Percentiles rank a stretch among this genome's conserved stretches.
Conservation (phyloP, 768 basidiomycete species). For the Chiua virens region DNA sequence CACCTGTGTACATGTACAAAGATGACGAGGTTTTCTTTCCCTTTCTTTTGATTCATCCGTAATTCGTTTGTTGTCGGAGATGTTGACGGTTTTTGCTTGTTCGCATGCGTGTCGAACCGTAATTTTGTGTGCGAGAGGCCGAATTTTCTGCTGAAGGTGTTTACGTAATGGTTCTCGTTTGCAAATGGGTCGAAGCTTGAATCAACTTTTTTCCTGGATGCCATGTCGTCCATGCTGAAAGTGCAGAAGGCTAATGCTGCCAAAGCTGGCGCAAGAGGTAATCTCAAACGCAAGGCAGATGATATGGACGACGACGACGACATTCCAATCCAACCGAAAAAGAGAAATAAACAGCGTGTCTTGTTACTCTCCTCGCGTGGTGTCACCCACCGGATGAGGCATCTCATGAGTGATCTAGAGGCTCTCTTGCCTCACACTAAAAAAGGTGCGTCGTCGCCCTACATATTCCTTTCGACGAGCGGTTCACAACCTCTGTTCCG, state of each 20-base stretch:
- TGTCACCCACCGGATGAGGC: conserved; percentile 94
- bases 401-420: conserved; percentile 94
- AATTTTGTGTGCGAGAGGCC: conserved; percentile 10
- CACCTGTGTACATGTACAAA: neutral
- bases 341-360: conserved; percentile 94
- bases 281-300: conserved; percentile 64
- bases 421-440: conserved; percentile 90
- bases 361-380: conserved; percentile 91
- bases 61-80: conserved; percentile 1
- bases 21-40: neutral
- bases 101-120: conserved; percentile 9
- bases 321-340: conserved; percentile 41
- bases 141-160: neutral
- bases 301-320: conserved; percentile 60
- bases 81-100: neutral
- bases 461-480: neutral
- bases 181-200: too few relatives aligned
- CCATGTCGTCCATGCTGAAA: conserved; percentile 68
- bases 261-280: conserved; percentile 43
- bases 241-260: conserved; percentile 57
- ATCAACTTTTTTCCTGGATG: neutral
- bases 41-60: neutral
- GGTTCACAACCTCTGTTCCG: neutral
- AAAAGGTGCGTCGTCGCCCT: conserved; percentile 67
- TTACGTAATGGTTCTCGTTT: conserved; percentile 25